These are phyloP conservation scores for Wickerhamiella australiensis DNA, from an alignment of 805 yeast genomes.

Conservation along the genomic window DNA sequence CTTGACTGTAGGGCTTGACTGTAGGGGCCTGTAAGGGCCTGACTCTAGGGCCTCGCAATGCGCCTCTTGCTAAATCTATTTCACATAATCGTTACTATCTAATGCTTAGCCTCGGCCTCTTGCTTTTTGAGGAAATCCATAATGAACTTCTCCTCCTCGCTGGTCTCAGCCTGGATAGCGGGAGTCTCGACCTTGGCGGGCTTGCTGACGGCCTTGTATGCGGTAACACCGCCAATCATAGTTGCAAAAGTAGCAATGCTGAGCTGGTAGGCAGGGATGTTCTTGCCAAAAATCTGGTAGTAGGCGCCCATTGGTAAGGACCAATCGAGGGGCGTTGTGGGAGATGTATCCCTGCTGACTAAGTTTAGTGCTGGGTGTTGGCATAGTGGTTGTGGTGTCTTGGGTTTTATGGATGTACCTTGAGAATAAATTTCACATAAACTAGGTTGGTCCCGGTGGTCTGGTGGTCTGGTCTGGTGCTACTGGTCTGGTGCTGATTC, in stretches of 20 bases:
- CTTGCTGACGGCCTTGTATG: conserved; percentile 54
- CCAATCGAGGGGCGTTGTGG: conserved; percentile 6
- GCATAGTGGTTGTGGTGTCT: neutral
- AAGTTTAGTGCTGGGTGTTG: neutral
- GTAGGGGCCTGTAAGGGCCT: no score
- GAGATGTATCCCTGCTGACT: neutral
- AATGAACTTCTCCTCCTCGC: conserved; percentile 85
- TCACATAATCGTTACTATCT: neutral
- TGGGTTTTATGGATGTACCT: no score
- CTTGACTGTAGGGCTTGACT: no score
- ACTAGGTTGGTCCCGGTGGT: no score
- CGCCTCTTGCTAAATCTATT: neutral
- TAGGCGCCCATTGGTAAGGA: conserved; percentile 58
- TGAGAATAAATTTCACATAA: no score
- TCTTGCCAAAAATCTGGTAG: conserved; percentile 72
- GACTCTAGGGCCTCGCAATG: no score
- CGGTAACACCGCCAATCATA: conserved; percentile 48
- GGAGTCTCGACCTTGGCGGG: conserved; percentile 51
- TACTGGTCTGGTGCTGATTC: no score
- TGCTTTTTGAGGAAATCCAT: conserved; percentile 47
- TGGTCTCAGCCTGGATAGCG: conserved; percentile 58
- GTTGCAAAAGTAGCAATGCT: conserved; percentile 71
- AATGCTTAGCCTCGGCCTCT: conserved; percentile 25
- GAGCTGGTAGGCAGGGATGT: conserved; percentile 75
- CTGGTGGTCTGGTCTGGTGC: no score